Conservation (phyloP, 805 yeast species). For the Komagataella populi region DNA sequence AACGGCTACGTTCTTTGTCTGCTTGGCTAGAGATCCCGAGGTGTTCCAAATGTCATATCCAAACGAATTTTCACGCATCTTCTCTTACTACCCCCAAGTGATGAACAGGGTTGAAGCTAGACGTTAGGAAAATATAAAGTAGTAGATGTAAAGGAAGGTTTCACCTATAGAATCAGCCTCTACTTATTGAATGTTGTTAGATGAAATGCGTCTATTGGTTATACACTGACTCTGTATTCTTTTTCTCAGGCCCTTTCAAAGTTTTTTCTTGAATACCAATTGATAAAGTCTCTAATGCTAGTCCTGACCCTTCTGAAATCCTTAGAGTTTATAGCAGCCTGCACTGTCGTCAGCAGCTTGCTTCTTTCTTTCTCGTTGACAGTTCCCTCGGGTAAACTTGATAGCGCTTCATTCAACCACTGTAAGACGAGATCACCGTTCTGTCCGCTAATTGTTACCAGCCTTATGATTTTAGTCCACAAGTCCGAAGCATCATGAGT, state of each 20-base stretch:
- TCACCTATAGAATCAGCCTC: neutral
- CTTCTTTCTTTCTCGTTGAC: conserved; percentile 57
- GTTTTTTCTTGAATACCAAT: conserved; percentile 74
- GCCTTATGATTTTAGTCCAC: conserved; percentile 44
- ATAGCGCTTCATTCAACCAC: conserved; percentile 53
- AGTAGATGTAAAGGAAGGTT: neutral
- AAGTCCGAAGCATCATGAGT: conserved; percentile 67
- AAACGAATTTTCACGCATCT: conserved; percentile 10
- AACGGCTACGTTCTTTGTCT: conserved; percentile 65
- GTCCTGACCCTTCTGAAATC: conserved; percentile 65
- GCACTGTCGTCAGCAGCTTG: conserved; percentile 43
- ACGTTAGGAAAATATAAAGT: neutral
- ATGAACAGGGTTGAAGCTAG: neutral
- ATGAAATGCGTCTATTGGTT: neutral
- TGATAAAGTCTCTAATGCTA: conserved; percentile 62
- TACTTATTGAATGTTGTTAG: neutral
- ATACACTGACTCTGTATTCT: neutral
- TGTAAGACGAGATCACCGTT: conserved; percentile 23
- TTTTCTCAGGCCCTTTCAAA: conserved; percentile 15
- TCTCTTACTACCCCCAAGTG: conserved; percentile 2
- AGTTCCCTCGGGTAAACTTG: conserved; percentile 43
- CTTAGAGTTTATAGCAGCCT: conserved; percentile 47
- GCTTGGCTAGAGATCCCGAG: conserved; percentile 72
- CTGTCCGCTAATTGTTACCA: conserved; percentile 29
- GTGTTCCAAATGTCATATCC: conserved; percentile 61